Evolutionary conservation across 1,139 yeast genomes (phyloP).

Genomic region (Saccharomyces pastorianus): DNA sequence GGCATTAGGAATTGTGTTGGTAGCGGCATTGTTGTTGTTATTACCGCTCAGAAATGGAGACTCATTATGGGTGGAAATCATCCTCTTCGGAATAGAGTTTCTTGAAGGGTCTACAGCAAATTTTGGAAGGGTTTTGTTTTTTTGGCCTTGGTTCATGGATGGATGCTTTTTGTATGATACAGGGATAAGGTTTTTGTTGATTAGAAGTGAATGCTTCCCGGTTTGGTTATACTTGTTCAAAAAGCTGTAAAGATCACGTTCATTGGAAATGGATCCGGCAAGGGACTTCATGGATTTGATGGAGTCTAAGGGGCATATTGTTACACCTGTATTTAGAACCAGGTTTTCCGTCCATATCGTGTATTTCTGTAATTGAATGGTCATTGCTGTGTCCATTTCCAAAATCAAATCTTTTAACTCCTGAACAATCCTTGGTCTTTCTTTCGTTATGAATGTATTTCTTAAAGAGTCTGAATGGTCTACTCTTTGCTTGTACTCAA

Average conservation of each 20-base stretch:
- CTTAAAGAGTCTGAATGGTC: constrained; percentile 63
- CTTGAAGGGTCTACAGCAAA: constrained; percentile 27
- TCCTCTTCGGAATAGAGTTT: constrained; percentile 28
- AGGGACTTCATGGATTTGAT: constrained; percentile 61
- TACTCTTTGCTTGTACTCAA: constrained; percentile 75
- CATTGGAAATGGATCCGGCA: constrained; percentile 74
- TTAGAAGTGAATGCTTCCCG: constrained; percentile 30
- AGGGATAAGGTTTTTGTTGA: constrained; percentile 41
- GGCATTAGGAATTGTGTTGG: background rate
- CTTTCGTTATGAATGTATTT: constrained; percentile 59
- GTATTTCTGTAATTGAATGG: constrained; percentile 80
- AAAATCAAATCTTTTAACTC: constrained; percentile 69
- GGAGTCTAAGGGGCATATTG: constrained; percentile 60
- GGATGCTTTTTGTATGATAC: constrained; percentile 77
- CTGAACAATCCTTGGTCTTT: constrained; percentile 71
- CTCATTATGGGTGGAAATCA: constrained; percentile 29
- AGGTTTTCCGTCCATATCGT: constrained; percentile 81
- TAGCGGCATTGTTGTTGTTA: background rate
- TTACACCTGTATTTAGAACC: constrained; percentile 76
- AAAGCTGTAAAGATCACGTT: constrained; percentile 68
- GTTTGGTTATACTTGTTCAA: constrained; percentile 43
- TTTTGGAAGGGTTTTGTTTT: constrained; percentile 14
- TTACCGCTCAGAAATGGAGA: constrained; percentile 20
- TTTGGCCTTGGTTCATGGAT: constrained; percentile 38
- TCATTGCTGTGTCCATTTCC: constrained; percentile 83